Percentiles rank a stretch among this genome's conserved stretches.
Conservation (phyloP, 495 filamentous ascomycete genomes). For the Paragyromitra xinjiangensis region DNA sequence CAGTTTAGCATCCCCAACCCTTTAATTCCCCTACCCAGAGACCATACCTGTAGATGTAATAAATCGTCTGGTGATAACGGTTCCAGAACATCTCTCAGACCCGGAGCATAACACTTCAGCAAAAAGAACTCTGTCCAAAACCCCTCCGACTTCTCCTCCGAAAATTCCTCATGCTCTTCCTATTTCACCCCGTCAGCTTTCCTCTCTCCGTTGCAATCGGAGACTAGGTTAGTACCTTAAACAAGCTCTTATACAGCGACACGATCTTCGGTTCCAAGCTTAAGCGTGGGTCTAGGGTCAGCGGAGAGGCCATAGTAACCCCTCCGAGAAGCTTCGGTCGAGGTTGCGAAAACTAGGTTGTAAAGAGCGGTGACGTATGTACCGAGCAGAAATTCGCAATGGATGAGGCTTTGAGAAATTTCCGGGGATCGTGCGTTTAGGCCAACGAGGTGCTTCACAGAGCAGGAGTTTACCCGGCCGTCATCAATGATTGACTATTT, state of each 20-base stretch:
- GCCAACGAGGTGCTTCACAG: neutral
- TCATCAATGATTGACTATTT: too few relatives aligned
- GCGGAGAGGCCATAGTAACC: slow-evolving; percentile 69
- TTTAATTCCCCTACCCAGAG: neutral
- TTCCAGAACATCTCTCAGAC: slow-evolving; percentile 73
- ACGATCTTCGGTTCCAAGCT: slow-evolving; percentile 96
- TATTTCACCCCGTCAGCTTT: slow-evolving; percentile 16
- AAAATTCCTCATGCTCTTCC: slow-evolving; percentile 67
- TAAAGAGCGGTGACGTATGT: slow-evolving; percentile 27
- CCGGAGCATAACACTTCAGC: slow-evolving; percentile 74
- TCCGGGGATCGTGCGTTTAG: slow-evolving; percentile 25
- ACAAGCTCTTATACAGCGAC: slow-evolving; percentile 83
- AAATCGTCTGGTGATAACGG: slow-evolving; percentile 75
- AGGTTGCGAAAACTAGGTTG: slow-evolving; percentile 17
- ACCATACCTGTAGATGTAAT: slow-evolving; percentile 72
- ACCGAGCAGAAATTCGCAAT: neutral
- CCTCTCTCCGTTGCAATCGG: neutral
- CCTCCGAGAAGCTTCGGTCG: slow-evolving; percentile 10
- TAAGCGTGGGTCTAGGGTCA: slow-evolving; percentile 91
- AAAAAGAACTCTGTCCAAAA: slow-evolving; percentile 98
- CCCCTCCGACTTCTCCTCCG: slow-evolving; percentile 76
- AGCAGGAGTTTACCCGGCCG: too few relatives aligned
- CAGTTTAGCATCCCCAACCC: slow-evolving; percentile 8
- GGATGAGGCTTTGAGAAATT: neutral
- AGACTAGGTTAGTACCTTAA: slow-evolving; percentile 68